Base-by-base conservation (phyloP, 2,329 filamentous ascomycete genomes). In the Boeremia lycopersici region DNA sequence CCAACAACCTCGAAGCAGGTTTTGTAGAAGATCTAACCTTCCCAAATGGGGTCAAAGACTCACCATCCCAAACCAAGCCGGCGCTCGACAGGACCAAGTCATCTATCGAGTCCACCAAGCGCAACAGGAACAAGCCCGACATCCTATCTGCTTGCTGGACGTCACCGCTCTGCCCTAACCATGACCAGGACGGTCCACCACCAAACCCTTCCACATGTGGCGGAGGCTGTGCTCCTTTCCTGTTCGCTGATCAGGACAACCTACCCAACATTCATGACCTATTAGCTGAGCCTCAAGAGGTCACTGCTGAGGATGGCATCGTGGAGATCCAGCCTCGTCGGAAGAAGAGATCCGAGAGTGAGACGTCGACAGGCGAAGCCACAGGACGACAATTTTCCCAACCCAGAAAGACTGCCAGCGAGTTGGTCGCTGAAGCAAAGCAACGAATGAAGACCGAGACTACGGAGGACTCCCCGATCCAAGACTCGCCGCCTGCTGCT, bases 71-170 rank as follows among this genome's bases (percentile, higher is more conserved):
- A 38, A 57, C 39, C 9, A 67, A 52, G 42, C 48, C 59, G 26
- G 54, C 47, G 7, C 26, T 55, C 15, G 68, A 69, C 11, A 62
- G 56, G 33, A 62, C 54, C 29, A 60, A 65, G 43, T 35, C 56
- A 2, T 49, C 62, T 30, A 29, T 46, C 35, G 50, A 56, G 39
- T 57, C 66, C 3, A 69, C 63, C 7, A 76, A 76, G 61, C 67
- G 74, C n/a, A 72, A 56, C 47, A 74, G 70, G 59, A 68, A 60
- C 44, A 71, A 72, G 51, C 65, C 72, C 28, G 75, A 77, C 47
- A 69, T 72, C 25, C 55, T 76, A 7, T 74, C 75, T 25, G 73
- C 74, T 13, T 77, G 75, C 57, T 77, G 75, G 75, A 76, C 73
- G 6, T 76, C 74, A 31, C 75, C 75, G 11, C 58, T 77, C 4